Conservation (phyloP, 306 rosid species). For the Hylodesmum podocarpum region DNA sequence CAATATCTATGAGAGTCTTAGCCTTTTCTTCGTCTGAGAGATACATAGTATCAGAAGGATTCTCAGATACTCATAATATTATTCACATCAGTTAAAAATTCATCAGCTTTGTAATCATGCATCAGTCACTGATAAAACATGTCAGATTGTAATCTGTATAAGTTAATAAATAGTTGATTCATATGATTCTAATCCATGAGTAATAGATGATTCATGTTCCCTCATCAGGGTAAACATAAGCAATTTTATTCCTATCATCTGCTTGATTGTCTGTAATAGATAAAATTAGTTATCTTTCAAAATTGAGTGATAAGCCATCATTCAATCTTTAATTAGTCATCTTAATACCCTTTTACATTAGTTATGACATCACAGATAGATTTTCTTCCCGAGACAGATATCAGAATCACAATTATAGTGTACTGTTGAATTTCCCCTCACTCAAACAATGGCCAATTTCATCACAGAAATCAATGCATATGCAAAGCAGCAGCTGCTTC, state of each 20-base stretch:
- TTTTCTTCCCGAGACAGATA: background rate
- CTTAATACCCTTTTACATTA: no score
- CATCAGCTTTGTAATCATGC: background rate
- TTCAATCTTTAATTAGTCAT: background rate
- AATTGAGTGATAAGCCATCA: background rate
- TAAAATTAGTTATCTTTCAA: background rate
- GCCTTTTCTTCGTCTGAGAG: constrained; percentile 11
- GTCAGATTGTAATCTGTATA: background rate
- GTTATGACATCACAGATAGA: no score
- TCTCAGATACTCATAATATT: background rate
- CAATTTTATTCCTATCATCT: background rate
- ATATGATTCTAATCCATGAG: background rate
- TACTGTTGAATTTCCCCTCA: background rate
- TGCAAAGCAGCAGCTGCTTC: background rate
- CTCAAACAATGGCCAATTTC: background rate
- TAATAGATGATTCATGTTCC: background rate
- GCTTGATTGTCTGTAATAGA: background rate
- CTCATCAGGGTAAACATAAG: background rate
- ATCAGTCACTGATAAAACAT: constrained; percentile 7
- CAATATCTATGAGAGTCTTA: background rate
- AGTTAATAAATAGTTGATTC: background rate
- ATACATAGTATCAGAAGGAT: background rate
- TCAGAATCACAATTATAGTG: background rate
- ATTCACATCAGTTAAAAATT: background rate
- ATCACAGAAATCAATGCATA: background rate